Conservation (phyloP, 2,329 filamentous ascomycete species). For the Mycosphaerelloides madeirae region DNA sequence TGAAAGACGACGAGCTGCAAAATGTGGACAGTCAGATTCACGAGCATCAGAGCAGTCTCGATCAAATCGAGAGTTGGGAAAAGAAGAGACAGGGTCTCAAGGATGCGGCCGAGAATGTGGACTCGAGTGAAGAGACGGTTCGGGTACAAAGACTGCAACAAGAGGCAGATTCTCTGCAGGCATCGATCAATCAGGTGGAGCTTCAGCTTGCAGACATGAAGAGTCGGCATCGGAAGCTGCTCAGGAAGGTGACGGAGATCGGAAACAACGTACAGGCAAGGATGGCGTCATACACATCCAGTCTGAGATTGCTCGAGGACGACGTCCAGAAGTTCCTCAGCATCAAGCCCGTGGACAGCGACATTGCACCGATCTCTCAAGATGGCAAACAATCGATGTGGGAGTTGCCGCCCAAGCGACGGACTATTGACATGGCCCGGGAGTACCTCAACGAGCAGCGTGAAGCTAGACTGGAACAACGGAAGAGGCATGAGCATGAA, state of each 20-base stretch:
- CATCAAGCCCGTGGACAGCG: slow-evolving; percentile 11
- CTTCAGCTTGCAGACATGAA: slow-evolving; percentile 45
- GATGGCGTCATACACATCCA: slow-evolving; percentile 66
- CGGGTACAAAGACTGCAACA: slow-evolving; percentile 56
- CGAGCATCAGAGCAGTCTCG: slow-evolving; percentile 54
- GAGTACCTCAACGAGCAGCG: slow-evolving; percentile 67
- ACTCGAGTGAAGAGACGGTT: slow-evolving; percentile 54
- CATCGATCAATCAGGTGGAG: slow-evolving; percentile 67
- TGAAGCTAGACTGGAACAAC: slow-evolving; percentile 51
- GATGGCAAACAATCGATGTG: slow-evolving; percentile 26
- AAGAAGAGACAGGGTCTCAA: slow-evolving; percentile 53
- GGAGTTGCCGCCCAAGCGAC: slow-evolving; percentile 58
- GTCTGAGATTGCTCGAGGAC: slow-evolving; percentile 60
- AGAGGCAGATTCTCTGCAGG: slow-evolving; percentile 78
- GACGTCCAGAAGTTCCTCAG: slow-evolving; percentile 57
- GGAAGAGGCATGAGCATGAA: slow-evolving; percentile 56
- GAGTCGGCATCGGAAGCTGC: slow-evolving; percentile 55
- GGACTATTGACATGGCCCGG: slow-evolving; percentile 66
- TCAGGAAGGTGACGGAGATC: slow-evolving; percentile 57
- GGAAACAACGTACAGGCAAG: slow-evolving; percentile 64
- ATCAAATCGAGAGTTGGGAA: slow-evolving; percentile 55
- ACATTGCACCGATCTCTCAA: slow-evolving; percentile 8
- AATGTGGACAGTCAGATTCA: slow-evolving; percentile 55
- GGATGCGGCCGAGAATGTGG: slow-evolving; percentile 52
- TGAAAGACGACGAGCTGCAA: slow-evolving; percentile 66